Base-by-base conservation (phyloP, 352 stramenopile genomes). In the Pythium dissimile region DNA sequence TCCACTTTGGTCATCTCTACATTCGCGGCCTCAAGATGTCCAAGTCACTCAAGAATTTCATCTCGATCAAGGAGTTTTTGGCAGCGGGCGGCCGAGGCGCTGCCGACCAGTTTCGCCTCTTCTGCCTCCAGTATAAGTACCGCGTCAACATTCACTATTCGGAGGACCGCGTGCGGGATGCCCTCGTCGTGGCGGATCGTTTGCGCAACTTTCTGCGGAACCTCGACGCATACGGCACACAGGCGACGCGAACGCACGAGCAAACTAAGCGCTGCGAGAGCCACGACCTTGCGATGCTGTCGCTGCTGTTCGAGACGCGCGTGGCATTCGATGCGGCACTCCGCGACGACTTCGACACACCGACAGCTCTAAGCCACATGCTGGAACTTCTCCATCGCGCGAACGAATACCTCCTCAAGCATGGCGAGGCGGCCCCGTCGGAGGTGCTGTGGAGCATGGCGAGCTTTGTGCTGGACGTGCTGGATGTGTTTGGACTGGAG, bases 1-100 rank as follows among this genome's bases (percentile, higher is more conserved):
- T 98, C 31, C 96, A 99, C 69, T 98, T 97, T 42, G 96, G 97
- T 20, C 82, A 99, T 64, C 68, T 99, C 27, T 95, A 99, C 66
- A 98, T 99, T 54, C 77, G 97, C 47, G 96, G 96, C 5, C 63
- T 95, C 24, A 99, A 99, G 71, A 99, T 99, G 97, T 98, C 88
- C 58, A 99, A 99, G 75, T 98, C 87, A 24, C 77, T 99, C 31
- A 99, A 99, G 75, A 99, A 99, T 67, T 99, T 99, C 64, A 94
- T 99, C 55, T 98, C 92, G 23, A 96, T 99, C 54, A 72, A 80
- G 43, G 86, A 98, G 26, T 89, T 97, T 59, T 61, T 97, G 26
- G 54, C 44, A 1, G 28, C 28, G 26, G 60, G 70, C 43, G 57
- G 57, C n/a, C 32, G 21, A n/a, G 57, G 59, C 41, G 71, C 54